Evolutionary conservation across 192 early-diverging fungal genomes (phyloP).

Genomic region (Phlyctochytrium bullatum): DNA sequence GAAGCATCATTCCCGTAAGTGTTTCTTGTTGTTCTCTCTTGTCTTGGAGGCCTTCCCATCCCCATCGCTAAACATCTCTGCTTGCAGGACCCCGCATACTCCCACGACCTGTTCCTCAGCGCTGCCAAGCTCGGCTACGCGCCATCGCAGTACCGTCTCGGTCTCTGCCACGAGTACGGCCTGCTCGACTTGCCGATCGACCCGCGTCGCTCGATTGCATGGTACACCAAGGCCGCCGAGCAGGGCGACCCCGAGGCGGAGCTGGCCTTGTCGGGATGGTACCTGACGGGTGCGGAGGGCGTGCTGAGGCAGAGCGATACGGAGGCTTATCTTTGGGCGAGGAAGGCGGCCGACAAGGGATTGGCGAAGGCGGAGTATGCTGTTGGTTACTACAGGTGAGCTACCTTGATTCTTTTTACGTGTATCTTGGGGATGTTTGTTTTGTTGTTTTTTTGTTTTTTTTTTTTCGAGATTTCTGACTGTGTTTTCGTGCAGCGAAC

Average conservation of each 20-base stretch:
- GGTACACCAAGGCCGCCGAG: slow-evolving; percentile 93
- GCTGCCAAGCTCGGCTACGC: slow-evolving; percentile 92
- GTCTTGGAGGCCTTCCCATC: neutral
- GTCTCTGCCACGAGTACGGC: slow-evolving; percentile 94
- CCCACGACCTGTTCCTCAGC: slow-evolving; percentile 88
- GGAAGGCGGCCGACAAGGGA: slow-evolving; percentile 92
- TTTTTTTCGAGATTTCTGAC: neutral
- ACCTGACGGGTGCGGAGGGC: slow-evolving; percentile 90
- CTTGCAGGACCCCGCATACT: slow-evolving; percentile 73
- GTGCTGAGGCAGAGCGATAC: slow-evolving; percentile 85
- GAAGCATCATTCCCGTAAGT: slow-evolving; percentile 31
- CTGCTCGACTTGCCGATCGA: slow-evolving; percentile 81
- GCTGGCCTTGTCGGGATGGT: slow-evolving; percentile 96
- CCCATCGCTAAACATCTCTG: too few relatives aligned
- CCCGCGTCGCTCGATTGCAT: slow-evolving; percentile 86
- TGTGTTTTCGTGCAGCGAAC: slow-evolving; percentile 44
- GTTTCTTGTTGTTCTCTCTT: neutral
- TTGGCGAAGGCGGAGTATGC: slow-evolving; percentile 95
- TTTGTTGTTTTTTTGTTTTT: neutral
- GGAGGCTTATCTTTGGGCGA: slow-evolving; percentile 98
- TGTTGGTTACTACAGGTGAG: slow-evolving; percentile 81
- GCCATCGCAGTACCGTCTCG: slow-evolving; percentile 88
- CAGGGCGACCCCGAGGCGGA: slow-evolving; percentile 88
- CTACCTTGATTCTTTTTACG: too few relatives aligned
- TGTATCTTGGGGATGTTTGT: too few relatives aligned